phyloP scores from a whole-genome alignment of 331 rosid genomes.

The Quercus phellos region DNA sequence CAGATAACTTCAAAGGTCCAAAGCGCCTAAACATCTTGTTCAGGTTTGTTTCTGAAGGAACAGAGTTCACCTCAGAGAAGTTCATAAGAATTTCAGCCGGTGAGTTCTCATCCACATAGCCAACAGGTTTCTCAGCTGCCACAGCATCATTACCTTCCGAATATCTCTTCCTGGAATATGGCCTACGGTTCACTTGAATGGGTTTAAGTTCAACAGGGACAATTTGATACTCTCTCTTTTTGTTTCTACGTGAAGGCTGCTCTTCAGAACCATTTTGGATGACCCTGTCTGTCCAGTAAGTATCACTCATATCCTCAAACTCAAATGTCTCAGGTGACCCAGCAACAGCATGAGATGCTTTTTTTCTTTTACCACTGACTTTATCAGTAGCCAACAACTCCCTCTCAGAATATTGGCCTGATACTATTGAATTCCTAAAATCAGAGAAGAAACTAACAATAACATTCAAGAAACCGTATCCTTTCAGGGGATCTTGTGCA shows the following conservation, averaged over 20 bases:
- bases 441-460: slow-evolving; percentile 75
- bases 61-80: slow-evolving; percentile 75
- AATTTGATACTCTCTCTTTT: slow-evolving; percentile 45
- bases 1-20: slow-evolving; percentile 82
- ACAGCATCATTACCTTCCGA: slow-evolving; percentile 32
- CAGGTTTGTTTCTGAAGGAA: slow-evolving; percentile 71
- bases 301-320: slow-evolving; percentile 92
- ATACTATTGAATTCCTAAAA: slow-evolving; percentile 60
- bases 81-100: slow-evolving; percentile 88
- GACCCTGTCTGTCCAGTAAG: slow-evolving; percentile 94
- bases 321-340: slow-evolving; percentile 74
- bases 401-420: slow-evolving; percentile 33
- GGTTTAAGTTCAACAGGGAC: slow-evolving; percentile 46
- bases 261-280: slow-evolving; percentile 80
- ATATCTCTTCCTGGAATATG: slow-evolving; percentile 62
- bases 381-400: slow-evolving; percentile 36
- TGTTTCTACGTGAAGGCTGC: slow-evolving; percentile 46
- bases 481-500: slow-evolving; percentile 66
- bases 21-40: slow-evolving; percentile 84
- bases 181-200: slow-evolving; percentile 53
- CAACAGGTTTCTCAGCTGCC: slow-evolving; percentile 58
- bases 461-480: slow-evolving; percentile 30
- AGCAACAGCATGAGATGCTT: slow-evolving; percentile 15
- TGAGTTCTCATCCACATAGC: slow-evolving; percentile 61
- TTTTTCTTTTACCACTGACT: slow-evolving; percentile 61